A percentile compares a stretch with the other conserved stretches of the same genome.
phyloP scores from a whole-genome alignment of 139 green algal genomes.

The Raphidocelis subcapitata region DNA sequence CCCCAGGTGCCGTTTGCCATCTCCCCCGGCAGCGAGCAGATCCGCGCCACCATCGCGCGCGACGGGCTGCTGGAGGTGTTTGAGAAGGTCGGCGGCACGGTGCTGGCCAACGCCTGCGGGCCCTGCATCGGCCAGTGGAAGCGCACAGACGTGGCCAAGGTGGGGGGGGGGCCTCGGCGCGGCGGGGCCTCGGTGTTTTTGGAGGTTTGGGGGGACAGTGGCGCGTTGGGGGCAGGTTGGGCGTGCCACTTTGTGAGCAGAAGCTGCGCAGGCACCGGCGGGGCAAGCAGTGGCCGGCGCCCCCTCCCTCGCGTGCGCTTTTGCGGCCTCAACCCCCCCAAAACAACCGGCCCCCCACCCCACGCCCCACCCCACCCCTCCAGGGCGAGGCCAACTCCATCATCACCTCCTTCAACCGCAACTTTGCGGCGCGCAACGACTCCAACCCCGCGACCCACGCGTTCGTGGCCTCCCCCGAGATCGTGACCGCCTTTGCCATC shows the following conservation, averaged over 20 bases:
- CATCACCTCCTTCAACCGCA: constrained; percentile 94
- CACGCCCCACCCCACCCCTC: neutral
- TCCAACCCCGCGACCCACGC: constrained; percentile 91
- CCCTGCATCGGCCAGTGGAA: constrained; percentile 98
- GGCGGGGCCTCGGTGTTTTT: neutral
- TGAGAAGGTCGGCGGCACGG: constrained; percentile 80
- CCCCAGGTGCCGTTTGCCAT: constrained; percentile 89
- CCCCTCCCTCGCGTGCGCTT: too few relatives aligned
- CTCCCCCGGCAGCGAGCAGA: constrained; percentile 91
- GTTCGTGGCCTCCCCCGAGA: constrained; percentile 92
- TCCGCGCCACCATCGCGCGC: constrained; percentile 89
- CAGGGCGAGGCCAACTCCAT: constrained; percentile 88
- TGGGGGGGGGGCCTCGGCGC: neutral
- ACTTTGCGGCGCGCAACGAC: constrained; percentile 95
- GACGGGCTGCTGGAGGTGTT: constrained; percentile 92
- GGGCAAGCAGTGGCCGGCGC: too few relatives aligned
- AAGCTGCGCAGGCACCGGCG: too few relatives aligned
- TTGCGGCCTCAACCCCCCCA: too few relatives aligned
- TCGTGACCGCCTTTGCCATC: constrained; percentile 87
- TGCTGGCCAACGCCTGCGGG: constrained; percentile 93
- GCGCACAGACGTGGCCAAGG: constrained; percentile 88
- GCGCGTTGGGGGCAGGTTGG: too few relatives aligned
- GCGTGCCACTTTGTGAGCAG: too few relatives aligned
- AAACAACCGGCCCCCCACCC: neutral
- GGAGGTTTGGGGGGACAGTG: too few relatives aligned